Evolutionary conservation across 2,329 filamentous ascomycete species (phyloP).

Genomic region (Penicillium sp.): DNA sequence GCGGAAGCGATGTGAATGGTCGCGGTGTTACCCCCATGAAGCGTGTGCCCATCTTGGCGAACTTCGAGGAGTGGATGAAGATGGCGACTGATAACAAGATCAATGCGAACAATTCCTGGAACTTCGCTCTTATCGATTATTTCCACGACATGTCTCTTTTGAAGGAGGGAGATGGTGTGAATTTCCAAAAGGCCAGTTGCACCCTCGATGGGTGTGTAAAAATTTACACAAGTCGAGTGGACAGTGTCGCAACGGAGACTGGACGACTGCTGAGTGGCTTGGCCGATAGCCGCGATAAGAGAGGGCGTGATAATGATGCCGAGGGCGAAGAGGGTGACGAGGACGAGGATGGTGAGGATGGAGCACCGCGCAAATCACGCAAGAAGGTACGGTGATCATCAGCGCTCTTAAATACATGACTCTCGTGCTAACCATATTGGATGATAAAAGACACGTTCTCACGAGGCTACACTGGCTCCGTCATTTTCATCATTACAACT

Average conservation of each 20-base stretch:
- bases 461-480: slow-evolving; percentile 87
- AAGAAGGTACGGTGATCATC: slow-evolving; percentile 62
- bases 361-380: slow-evolving; percentile 54
- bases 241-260: slow-evolving; percentile 96
- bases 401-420: too few relatives aligned
- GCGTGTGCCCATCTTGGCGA: slow-evolving; percentile 89
- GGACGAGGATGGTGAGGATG: slow-evolving; percentile 58
- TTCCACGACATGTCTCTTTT: slow-evolving; percentile 98
- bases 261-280: slow-evolving; percentile 91
- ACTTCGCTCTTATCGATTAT: slow-evolving; percentile 99
- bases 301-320: slow-evolving; percentile 61
- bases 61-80: slow-evolving; percentile 99
- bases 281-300: slow-evolving; percentile 72
- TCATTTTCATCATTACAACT: slow-evolving; percentile 86
- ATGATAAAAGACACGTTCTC: slow-evolving; percentile 61
- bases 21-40: slow-evolving; percentile 89
- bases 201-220: slow-evolving; percentile 98
- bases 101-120: slow-evolving; percentile 97
- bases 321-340: slow-evolving; percentile 65
- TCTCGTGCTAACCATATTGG: not conserved
- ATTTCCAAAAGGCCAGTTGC: slow-evolving; percentile 97
- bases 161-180: slow-evolving; percentile 94
- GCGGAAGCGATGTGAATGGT: slow-evolving; percentile 58
- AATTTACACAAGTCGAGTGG: slow-evolving; percentile 97
- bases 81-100: slow-evolving; percentile 99